phyloP scores from a whole-genome alignment of 108 stramenopile genomes.

The Cyclotella baltica region DNA sequence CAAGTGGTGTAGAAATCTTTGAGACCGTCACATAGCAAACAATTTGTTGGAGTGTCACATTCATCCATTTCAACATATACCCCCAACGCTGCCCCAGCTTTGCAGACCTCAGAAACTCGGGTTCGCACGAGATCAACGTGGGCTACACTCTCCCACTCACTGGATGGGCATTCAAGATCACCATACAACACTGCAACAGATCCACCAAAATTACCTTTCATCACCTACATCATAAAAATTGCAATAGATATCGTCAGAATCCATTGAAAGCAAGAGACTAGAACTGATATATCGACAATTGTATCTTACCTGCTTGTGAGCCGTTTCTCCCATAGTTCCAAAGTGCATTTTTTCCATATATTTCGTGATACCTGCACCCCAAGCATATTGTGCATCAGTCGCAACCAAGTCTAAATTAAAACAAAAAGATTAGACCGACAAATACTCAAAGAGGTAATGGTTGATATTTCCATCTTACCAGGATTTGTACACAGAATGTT shows the following conservation, averaged over 20 bases:
- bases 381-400: conserved; percentile 41
- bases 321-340: conserved; percentile 44
- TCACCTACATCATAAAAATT: no score
- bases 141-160: conserved; percentile 33
- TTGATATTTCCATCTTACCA: no score
- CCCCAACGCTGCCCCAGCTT: conserved; percentile 40
- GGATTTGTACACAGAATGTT: conserved; percentile 40
- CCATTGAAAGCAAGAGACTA: no score
- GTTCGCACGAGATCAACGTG: conserved; percentile 43
- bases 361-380: conserved; percentile 47
- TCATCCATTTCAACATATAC: conserved; percentile 43
- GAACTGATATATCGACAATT: no score
- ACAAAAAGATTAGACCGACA: no score
- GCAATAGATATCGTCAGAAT: no score
- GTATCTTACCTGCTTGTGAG: conserved; percentile 54
- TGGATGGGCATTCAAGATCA: conserved; percentile 46
- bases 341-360: conserved; percentile 55
- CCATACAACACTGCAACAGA: conserved; percentile 44
- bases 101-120: conserved; percentile 39
- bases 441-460: no score
- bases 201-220: conserved; percentile 54
- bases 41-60: conserved; percentile 44
- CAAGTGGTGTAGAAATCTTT: conserved; percentile 47
- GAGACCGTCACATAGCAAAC: conserved; percentile 42
- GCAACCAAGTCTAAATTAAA: conserved; percentile 47